phyloP scores from a whole-genome alignment of 805 yeast species.

The Barnettozyma botsteinii region DNA sequence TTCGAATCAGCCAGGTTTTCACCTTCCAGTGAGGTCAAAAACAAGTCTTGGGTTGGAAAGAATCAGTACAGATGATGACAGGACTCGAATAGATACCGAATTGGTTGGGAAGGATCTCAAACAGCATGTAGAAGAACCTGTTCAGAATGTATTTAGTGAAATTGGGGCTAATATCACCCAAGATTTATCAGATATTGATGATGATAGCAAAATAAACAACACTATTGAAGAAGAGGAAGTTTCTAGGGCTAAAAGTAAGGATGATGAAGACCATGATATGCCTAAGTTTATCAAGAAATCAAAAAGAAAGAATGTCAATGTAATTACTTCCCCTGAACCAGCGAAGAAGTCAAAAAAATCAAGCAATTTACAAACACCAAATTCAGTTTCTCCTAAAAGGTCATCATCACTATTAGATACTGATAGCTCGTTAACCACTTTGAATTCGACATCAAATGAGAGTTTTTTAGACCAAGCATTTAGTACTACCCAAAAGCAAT shows the following conservation, averaged over 20 bases:
- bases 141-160: constrained; percentile 3
- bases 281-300: background rate
- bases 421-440: background rate
- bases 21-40: background rate
- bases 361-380: background rate
- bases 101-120: too few relatives aligned
- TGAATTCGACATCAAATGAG: background rate
- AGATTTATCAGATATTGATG: constrained; percentile 26
- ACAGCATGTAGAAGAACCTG: background rate
- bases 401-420: background rate
- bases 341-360: background rate
- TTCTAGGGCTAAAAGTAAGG: background rate
- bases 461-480: background rate
- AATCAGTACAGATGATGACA: background rate
- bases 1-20: background rate
- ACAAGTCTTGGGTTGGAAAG: background rate
- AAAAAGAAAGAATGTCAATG: constrained; percentile 1
- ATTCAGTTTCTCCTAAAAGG: background rate
- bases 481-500: background rate
- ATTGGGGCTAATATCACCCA: constrained; percentile 22
- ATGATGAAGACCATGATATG: background rate
- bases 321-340: constrained; percentile 1
- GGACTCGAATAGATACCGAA: too few relatives aligned
- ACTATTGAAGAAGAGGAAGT: constrained; percentile 9
- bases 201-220: constrained; percentile 18